phyloP scores from a whole-genome alignment of 2,329 filamentous ascomycete species.

The Talaromyces funiculosus region DNA sequence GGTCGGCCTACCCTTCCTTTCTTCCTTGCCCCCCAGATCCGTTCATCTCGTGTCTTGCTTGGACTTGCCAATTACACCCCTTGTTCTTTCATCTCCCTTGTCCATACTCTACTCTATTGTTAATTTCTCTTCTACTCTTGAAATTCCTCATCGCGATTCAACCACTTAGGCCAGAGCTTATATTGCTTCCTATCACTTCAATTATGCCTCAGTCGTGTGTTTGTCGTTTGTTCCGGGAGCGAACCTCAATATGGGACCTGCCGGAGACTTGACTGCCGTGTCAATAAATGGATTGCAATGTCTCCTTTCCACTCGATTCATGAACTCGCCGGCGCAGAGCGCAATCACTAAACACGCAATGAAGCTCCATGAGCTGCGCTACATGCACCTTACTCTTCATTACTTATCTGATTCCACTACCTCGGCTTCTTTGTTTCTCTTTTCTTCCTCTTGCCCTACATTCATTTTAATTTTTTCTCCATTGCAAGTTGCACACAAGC shows the following conservation, averaged over 20 bases:
- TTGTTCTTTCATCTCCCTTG: slow-evolving; percentile 8
- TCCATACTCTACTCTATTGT: slow-evolving; percentile 16
- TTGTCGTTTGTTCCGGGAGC: background rate
- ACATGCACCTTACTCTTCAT: background rate
- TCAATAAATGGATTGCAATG: background rate
- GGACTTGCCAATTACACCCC: background rate
- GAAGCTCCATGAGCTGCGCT: background rate
- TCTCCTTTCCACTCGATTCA: background rate
- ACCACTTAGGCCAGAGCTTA: background rate
- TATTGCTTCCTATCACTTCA: background rate
- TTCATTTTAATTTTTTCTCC: background rate
- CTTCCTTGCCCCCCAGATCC: slow-evolving; percentile 16
- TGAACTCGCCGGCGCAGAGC: background rate
- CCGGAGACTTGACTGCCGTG: background rate
- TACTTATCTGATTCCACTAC: background rate
- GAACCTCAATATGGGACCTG: background rate
- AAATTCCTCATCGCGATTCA: background rate
- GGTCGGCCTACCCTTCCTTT: slow-evolving; percentile 27
- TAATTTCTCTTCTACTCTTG: slow-evolving; percentile 14
- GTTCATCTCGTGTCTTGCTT: slow-evolving; percentile 14
- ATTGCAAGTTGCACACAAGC: background rate
- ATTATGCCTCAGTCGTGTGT: background rate
- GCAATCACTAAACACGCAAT: background rate
- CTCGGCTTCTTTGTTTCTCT: background rate
- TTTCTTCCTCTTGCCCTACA: background rate